These are phyloP conservation scores for Acmispon strigosus DNA, from an alignment of 306 rosid species.

Conservation along the genomic window DNA sequence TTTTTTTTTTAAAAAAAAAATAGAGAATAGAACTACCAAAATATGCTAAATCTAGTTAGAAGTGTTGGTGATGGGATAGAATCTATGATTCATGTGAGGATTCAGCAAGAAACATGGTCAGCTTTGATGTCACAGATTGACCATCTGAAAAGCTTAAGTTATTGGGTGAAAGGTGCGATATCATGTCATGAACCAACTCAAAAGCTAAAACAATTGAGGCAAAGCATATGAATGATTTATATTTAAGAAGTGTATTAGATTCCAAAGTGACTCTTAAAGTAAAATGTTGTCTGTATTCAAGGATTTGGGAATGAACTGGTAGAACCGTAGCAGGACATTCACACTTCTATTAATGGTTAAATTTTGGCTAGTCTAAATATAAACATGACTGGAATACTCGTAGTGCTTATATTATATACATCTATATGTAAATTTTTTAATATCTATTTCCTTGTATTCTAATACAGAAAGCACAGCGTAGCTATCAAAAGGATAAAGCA, in stretches of 20 bases:
- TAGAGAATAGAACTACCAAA: background rate
- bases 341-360: background rate
- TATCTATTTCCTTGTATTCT: slow-evolving; percentile 11
- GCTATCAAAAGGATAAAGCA: slow-evolving; percentile 83
- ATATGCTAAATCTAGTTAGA: background rate
- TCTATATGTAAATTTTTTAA: background rate
- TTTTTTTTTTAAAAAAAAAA: background rate
- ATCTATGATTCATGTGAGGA: background rate
- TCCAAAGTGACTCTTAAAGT: background rate
- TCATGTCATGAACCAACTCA: background rate
- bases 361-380: background rate
- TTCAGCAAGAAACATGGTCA: background rate
- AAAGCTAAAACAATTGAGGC: background rate
- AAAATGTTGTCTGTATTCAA: background rate
- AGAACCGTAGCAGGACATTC: background rate
- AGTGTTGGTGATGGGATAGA: no score
- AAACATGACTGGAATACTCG: background rate
- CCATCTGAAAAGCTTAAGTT: background rate
- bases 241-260: background rate
- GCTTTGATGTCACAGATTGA: background rate
- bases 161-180: background rate
- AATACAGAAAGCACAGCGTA: slow-evolving; percentile 81
- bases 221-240: background rate
- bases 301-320: background rate
- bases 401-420: background rate